Percentiles rank a stretch among this genome's conserved stretches.
These are phyloP conservation scores for Linaria vulgaris DNA, from an alignment of 257 asterid genomes.

Conservation along the genomic window DNA sequence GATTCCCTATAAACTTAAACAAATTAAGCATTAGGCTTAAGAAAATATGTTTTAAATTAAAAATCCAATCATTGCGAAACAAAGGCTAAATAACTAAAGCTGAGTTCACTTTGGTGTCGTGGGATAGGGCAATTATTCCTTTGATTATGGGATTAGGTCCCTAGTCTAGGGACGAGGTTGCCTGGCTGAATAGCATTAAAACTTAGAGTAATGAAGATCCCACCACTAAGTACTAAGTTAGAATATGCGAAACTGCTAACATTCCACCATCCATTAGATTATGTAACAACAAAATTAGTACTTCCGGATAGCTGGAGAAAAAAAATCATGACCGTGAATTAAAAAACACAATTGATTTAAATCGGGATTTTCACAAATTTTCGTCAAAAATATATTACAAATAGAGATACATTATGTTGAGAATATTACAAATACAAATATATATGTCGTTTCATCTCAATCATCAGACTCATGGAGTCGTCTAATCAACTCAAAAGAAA, in stretches of 20 bases:
- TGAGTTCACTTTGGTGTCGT: neutral
- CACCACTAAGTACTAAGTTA: neutral
- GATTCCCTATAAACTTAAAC: neutral
- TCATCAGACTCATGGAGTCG: no score
- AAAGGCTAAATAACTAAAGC: neutral
- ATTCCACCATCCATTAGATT: neutral
- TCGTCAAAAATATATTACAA: no score
- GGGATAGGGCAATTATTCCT: slow-evolving; percentile 13
- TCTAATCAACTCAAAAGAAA: no score
- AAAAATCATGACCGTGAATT: neutral
- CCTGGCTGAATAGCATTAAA: neutral
- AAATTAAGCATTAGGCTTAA: neutral
- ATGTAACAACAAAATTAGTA: neutral
- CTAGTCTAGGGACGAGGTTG: neutral
- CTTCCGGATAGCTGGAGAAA: neutral
- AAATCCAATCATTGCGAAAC: no score
- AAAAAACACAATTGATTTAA: no score
- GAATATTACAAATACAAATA: no score
- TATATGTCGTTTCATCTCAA: no score
- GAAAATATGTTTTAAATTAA: no score
- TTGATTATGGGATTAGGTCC: neutral
- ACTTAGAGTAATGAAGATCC: neutral
- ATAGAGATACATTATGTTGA: no score
- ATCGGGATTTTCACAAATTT: no score
- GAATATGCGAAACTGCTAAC: neutral